These are phyloP conservation scores for Phlyctochytrium bullatum DNA, from an alignment of 192 early-diverging fungal genomes.

Conservation along the genomic window DNA sequence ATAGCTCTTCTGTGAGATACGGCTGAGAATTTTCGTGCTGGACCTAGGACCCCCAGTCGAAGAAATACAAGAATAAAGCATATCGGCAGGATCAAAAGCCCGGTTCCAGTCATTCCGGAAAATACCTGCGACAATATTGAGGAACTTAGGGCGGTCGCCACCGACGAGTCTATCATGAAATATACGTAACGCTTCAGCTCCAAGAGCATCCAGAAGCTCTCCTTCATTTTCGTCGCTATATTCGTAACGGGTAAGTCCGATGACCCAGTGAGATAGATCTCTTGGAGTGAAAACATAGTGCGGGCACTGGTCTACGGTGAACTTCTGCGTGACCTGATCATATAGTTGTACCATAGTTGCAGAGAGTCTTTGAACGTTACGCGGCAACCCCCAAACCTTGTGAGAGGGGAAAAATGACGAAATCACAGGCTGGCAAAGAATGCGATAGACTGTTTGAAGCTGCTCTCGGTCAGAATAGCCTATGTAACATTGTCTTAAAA, in stretches of 20 bases:
- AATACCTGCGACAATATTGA: constrained; percentile 27
- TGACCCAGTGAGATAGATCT: constrained; percentile 47
- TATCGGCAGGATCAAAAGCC: constrained; percentile 9
- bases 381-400: constrained; percentile 40
- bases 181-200: constrained; percentile 47
- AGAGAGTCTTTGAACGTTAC: constrained; percentile 45
- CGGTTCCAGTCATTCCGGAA: constrained; percentile 49
- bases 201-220: constrained; percentile 42
- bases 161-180: constrained; percentile 51
- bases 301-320: constrained; percentile 44
- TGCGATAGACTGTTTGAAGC: constrained; percentile 44
- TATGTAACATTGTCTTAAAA: constrained; percentile 42
- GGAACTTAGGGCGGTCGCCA: constrained; percentile 39
- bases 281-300: constrained; percentile 58
- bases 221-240: constrained; percentile 32
- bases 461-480: constrained; percentile 48
- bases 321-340: constrained; percentile 41
- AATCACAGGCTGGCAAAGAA: constrained; percentile 40
- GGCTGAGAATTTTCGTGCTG: constrained; percentile 19
- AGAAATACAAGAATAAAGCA: constrained; percentile 22
- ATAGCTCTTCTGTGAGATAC: constrained; percentile 29
- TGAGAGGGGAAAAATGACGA: constrained; percentile 27
- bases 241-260: constrained; percentile 41
- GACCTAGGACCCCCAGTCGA: neutral
- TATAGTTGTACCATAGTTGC: constrained; percentile 49